Evolutionary conservation across 768 basidiomycete species (phyloP), one percentile per base, ranked within the genome.

Genomic region (Kwoniella pini): DNA sequence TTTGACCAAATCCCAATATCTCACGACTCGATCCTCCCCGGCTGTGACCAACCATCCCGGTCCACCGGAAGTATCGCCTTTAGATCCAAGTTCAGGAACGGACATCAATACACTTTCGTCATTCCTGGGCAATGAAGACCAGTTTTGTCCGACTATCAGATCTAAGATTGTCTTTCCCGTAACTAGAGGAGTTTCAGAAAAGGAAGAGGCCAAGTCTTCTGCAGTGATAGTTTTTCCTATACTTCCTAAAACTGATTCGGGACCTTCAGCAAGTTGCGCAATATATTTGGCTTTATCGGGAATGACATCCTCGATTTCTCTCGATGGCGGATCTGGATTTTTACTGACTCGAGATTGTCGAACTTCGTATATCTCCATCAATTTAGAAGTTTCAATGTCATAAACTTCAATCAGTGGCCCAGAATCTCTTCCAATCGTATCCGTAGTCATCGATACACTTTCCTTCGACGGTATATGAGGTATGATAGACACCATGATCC

Each of bases 401-500:
- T 92, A 96, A 1, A 93, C 89, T 73, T 96, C 91, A 5, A 91
- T 81, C 43, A 92, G 75, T 31, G 82, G 81, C 1, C 68, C 69
- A 9, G 24, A 24, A 31, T 13, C 64, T 54, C 45, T 72, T 70
- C 13, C 82, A 82, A 10, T 82, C 82, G 68, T 7, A 36, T 21
- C 40, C 21, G 19, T 27, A 55, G 12, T 9, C 2, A 4, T 17
- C n/a, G 9, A 22, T 30, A 0, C 26, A 27, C 17, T 40, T 53
- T 11, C 19, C 50, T n/a, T 45, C 17, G 54, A 57, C 15, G 54
- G 43, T 42, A 51, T 13, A 1, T 7, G 33, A 7, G 85, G 81
- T 70, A 88, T 88, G 15, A 88, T 79, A 0, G 92, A 85, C 43
- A 96, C 88, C 77, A 96, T 85, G 44, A 98, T 82, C 91, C 92